These are phyloP conservation scores for Trichoderma sp. DNA, from an alignment of 2,329 filamentous ascomycete species.

Conservation along the genomic window DNA sequence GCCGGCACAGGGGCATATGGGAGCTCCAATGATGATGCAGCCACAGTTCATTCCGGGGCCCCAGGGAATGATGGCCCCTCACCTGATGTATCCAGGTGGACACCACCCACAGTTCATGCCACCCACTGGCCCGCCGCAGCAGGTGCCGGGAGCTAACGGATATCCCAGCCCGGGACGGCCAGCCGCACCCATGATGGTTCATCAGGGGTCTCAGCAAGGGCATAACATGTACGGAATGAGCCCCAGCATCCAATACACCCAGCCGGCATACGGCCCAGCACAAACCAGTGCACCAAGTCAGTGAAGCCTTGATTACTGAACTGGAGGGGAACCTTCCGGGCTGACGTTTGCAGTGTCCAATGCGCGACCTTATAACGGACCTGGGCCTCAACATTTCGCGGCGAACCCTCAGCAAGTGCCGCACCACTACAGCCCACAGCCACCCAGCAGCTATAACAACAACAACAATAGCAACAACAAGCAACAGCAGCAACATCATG, in stretches of 20 bases:
- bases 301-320: slow-evolving; percentile 39
- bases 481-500: slow-evolving; percentile 41
- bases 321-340: slow-evolving; percentile 24
- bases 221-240: slow-evolving; percentile 77
- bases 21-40: slow-evolving; percentile 79
- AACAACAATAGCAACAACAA: slow-evolving; percentile 55
- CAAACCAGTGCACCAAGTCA: slow-evolving; percentile 69
- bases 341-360: slow-evolving; percentile 56
- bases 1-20: slow-evolving; percentile 69
- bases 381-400: slow-evolving; percentile 60
- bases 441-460: slow-evolving; percentile 51
- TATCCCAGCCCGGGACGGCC: slow-evolving; percentile 86
- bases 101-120: slow-evolving; percentile 65
- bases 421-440: slow-evolving; percentile 60
- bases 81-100: slow-evolving; percentile 78
- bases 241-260: slow-evolving; percentile 70
- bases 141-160: slow-evolving; percentile 66
- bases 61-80: slow-evolving; percentile 67
- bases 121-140: slow-evolving; percentile 54
- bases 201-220: slow-evolving; percentile 90
- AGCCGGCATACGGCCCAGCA: slow-evolving; percentile 69
- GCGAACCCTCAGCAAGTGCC: slow-evolving; percentile 65
- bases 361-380: slow-evolving; percentile 59
- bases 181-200: slow-evolving; percentile 85
- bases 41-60: slow-evolving; percentile 70